phyloP scores from a whole-genome alignment of 2,329 filamentous ascomycete species.

The Talaromyces sp. region DNA sequence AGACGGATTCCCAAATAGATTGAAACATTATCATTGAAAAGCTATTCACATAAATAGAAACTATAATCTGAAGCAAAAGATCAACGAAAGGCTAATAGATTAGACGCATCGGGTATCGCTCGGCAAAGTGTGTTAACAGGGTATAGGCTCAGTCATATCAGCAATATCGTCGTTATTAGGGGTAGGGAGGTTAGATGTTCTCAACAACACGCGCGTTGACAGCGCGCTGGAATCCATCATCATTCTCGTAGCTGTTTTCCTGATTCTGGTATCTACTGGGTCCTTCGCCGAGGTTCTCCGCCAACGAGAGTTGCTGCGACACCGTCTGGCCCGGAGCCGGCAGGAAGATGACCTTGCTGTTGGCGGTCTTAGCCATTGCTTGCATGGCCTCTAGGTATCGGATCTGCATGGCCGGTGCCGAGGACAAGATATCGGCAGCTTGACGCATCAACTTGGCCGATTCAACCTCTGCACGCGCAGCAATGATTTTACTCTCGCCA shows the following conservation, averaged over 20 bases:
- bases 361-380: conserved; percentile 91
- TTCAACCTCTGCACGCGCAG: conserved; percentile 94
- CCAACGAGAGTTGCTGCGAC: conserved; percentile 49
- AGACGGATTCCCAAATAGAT: not conserved
- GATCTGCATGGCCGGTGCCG: conserved; percentile 96
- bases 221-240: conserved; percentile 70
- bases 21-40: not conserved
- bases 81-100: not conserved
- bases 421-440: conserved; percentile 88
- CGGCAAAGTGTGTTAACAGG: not conserved
- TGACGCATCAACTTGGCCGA: conserved; percentile 80
- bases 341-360: conserved; percentile 82
- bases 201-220: conserved; percentile 80
- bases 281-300: conserved; percentile 55
- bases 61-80: not conserved
- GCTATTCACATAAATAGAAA: not conserved
- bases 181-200: conserved; percentile 64
- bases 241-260: conserved; percentile 28
- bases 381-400: conserved; percentile 98
- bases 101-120: conserved; percentile 10
- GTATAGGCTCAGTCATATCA: not conserved
- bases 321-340: conserved; percentile 62
- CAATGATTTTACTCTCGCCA: conserved; percentile 97
- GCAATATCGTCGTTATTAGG: not conserved
- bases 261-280: conserved; percentile 50